A percentile compares a stretch with the other conserved stretches of the same genome.
Conservation (phyloP, 1,284 basidiomycete species). For the Pseudozyma tsukubaensis region DNA sequence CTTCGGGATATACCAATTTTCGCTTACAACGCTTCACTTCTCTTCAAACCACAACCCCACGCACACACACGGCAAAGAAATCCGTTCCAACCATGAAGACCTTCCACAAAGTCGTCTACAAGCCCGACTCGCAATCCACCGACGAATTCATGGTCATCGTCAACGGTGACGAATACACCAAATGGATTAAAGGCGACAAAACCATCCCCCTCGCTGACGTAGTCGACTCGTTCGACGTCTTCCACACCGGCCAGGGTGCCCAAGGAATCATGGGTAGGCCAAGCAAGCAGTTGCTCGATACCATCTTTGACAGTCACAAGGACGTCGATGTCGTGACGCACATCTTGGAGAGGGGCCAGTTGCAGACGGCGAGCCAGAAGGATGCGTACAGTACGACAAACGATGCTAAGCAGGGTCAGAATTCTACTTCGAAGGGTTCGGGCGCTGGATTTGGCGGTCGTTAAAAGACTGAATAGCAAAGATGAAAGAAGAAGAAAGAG, state of each 20-base stretch:
- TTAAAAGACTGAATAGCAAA: constrained; percentile 9
- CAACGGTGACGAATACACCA: constrained; percentile 65
- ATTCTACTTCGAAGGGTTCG: constrained; percentile 34
- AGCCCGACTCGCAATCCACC: constrained; percentile 68
- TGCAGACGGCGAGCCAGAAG: constrained; percentile 55
- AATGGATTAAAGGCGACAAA: constrained; percentile 69
- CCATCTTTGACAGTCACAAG: constrained; percentile 67
- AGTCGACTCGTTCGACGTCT: constrained; percentile 69
- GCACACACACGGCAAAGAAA: not conserved
- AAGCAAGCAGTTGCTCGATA: constrained; percentile 69
- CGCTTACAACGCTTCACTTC: not conserved
- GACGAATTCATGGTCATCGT: constrained; percentile 70
- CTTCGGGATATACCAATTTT: not conserved
- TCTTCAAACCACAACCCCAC: not conserved
- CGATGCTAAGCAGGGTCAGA: constrained; percentile 48
- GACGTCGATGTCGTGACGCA: constrained; percentile 65
- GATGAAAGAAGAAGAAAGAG: too few species aligned
- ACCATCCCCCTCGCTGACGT: constrained; percentile 69
- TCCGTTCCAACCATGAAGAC: constrained; percentile 28
- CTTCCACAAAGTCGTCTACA: constrained; percentile 64
- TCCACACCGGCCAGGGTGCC: constrained; percentile 68
- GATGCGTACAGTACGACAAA: constrained; percentile 62
- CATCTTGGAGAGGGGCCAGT: constrained; percentile 66
- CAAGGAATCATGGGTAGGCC: constrained; percentile 69
- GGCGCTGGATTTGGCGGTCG: constrained; percentile 54